Evolutionary conservation across 2,329 filamentous ascomycete species (phyloP), one percentile per base, ranked within the genome.

Genomic region (Aspergillus thermomutatus): DNA sequence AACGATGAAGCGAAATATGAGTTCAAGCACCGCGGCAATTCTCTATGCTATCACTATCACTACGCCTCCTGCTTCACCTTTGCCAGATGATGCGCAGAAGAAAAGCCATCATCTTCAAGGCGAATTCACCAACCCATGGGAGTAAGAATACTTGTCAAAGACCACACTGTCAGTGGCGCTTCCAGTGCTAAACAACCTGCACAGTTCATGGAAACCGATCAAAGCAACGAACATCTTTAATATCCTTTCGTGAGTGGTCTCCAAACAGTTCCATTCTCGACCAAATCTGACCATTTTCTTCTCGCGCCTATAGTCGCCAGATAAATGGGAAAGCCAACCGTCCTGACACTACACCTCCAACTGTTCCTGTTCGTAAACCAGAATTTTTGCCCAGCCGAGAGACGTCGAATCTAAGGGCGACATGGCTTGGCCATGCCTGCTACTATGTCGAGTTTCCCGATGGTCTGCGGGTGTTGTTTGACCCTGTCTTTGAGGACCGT

Each of bases 351-450:
- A 82, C 82, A 9, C 82, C 83, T 25, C 84, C 87, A 9, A 86
- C 86, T 0, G 85, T 94, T 10, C 77, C 83, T 2, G 84, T 93
- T 19, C 82, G 80, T 55, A 83, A 82, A 59, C 90, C 91, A 0
- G 68, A 79, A 4, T 93, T 93, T 72, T 80, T 90, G 9, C 74
- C 84, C 1, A 77, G 78, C 14, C 84, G 90, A 54, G 74, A 80
- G 4, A 83, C 82, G 1, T 62, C 75, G 19, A 80, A 83, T 43
- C 82, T 97, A 25, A 86, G 92, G 53, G 90, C 92, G 34, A 97
- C 93, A 43, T 97, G 93, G 93, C 85, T 97, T 2, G 93, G 93
- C 37, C 93, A 97, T 73, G 92, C 93, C 3, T 96, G 92, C 78
- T 96, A 92, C 78, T 92, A 91, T 68, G 85, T 96, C 64, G 93